These are phyloP conservation scores for Hibiscus syriacus DNA, from an alignment of 345 rosid genomes.

Conservation along the genomic window DNA sequence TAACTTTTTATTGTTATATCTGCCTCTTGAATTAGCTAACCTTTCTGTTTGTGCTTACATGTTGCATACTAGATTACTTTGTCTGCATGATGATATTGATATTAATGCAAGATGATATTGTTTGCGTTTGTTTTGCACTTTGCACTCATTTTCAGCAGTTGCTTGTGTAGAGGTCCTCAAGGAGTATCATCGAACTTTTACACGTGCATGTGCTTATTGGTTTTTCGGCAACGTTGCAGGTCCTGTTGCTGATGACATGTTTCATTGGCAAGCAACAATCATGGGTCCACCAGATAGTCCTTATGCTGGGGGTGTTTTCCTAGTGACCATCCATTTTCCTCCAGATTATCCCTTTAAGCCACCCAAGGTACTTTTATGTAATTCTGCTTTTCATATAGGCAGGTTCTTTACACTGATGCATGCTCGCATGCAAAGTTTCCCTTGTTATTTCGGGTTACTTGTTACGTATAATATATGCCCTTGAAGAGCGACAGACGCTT, in stretches of 20 bases:
- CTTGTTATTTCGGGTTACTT: neutral
- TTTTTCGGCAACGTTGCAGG: constrained; percentile 25
- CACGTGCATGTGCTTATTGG: neutral
- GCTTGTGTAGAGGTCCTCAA: neutral
- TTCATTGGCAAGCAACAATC: constrained; percentile 81
- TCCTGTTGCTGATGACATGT: constrained; percentile 83
- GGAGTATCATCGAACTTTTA: neutral
- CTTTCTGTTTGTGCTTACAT: neutral
- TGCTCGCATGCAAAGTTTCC: neutral
- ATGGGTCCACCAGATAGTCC: constrained; percentile 88
- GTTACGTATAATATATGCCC: neutral
- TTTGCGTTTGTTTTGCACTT: neutral
- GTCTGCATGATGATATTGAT: neutral
- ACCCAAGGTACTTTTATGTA: constrained; percentile 41
- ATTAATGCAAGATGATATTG: neutral
- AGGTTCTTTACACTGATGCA: neutral
- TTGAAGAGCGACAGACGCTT: neutral
- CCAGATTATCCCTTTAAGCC: constrained; percentile 82
- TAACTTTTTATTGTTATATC: neutral
- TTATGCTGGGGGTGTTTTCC: constrained; percentile 71
- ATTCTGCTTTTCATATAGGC: neutral
- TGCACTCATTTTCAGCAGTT: neutral
- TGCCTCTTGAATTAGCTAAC: neutral
- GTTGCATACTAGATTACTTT: neutral
- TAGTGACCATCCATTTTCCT: constrained; percentile 68